Evolutionary conservation across 371 early-diverging fungal genomes (phyloP), one percentile per base, ranked within the genome.

Genomic region (Polyrhizophydium stewartii): DNA sequence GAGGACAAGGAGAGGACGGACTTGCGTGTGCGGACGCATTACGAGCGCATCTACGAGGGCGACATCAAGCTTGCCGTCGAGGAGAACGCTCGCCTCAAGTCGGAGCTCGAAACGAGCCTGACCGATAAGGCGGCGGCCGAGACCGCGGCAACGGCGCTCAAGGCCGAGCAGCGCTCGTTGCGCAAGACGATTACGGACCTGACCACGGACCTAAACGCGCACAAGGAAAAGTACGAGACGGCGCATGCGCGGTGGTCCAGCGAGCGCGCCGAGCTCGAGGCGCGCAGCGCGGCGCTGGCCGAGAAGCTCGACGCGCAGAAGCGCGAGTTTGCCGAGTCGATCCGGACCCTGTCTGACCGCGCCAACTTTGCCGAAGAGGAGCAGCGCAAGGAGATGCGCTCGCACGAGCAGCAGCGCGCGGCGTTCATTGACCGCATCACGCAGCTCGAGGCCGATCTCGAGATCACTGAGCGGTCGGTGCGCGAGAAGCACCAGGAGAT

Each of bases 191-290:
- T 30, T 19, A 10, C 30, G 6, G 53, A 5, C 24, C 5, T 12
- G 10, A 53, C 30, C 7, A n/a, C 25, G 10, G 24, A 3, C 5
- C 30, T 53, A 2, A 13, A 53, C 10, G n/a, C 3, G 13, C 5
- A 6, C 13, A 25, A 31, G 19, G 53, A 53, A 5, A 7, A 16
- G 30, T 27, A 53, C 24, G 53, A 53, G 6, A 19, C 24, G 30
- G 6, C 30, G 21, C 53, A 32, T 2, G 5, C 6, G 10, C 30
- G 6, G 25, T 53, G 53, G 53, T 24, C 3, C 16, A 27, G 25
- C 30, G 53, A 53, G 32, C 53, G 53, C 5, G n/a, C 12, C 25
- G 53, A 53, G 53, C n/a, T 32, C 5, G 53, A 53, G 32, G 25
- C 6, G 53, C 53, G 53, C 19, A 30, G 16, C 53, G 25, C 53